Evolutionary conservation across 805 yeast genomes (phyloP).

Genomic region (Candida anglica): DNA sequence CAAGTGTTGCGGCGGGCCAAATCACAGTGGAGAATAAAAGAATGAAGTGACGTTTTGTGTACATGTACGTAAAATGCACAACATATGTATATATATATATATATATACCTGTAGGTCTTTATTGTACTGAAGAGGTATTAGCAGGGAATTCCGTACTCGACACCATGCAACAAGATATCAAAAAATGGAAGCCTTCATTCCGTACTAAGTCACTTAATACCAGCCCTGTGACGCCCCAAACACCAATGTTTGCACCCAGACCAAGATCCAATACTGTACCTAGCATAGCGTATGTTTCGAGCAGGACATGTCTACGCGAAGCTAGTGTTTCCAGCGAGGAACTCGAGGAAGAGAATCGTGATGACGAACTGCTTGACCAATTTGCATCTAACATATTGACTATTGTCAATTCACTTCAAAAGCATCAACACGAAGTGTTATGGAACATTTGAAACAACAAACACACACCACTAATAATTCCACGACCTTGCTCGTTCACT

Average conservation of each 20-base stretch:
- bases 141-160: not conserved
- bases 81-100: too few species aligned
- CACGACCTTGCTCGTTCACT: too few species aligned
- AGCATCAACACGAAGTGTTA: constrained; percentile 1
- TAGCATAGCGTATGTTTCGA: not conserved
- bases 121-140: not conserved
- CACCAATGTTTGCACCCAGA: not conserved
- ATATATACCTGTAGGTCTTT: too few species aligned
- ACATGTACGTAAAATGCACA: too few species aligned
- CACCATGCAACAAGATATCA: not conserved
- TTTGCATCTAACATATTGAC: constrained; percentile 14
- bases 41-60: too few species aligned
- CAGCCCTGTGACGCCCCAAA: not conserved
- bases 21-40: too few species aligned
- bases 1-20: too few species aligned
- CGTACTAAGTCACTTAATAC: constrained; percentile 1
- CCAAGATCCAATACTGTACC: constrained; percentile 1
- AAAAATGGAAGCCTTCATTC: constrained; percentile 1
- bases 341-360: constrained; percentile 2
- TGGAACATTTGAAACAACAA: constrained; percentile 2
- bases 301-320: too few species aligned
- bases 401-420: constrained; percentile 8
- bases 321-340: too few species aligned
- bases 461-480: not conserved
- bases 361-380: constrained; percentile 12